Base-by-base conservation (phyloP, 768 basidiomycete genomes). In the Daedalea quercina region DNA sequence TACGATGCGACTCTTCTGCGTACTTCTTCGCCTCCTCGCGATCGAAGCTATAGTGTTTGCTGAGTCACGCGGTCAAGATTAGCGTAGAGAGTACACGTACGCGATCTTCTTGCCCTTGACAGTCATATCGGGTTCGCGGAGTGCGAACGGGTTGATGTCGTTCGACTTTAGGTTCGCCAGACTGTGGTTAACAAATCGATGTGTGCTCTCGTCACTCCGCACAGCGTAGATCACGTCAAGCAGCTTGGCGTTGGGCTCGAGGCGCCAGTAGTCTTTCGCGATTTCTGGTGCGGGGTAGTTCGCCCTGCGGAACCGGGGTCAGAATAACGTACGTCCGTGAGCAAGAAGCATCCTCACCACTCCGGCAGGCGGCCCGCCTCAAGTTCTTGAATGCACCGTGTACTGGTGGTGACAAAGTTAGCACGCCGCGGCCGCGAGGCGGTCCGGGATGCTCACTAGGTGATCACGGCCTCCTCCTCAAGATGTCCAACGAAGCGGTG, bases 171-270 rank as follows among this genome's bases (percentile, higher is more conserved):
- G 75, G 69, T 93, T 94, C 3, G 94, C 95, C 33, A 98, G 74
- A 53, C 88, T 90, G 72, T 98, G 95, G 69, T 98, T 98, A 57
- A 95, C 92, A 63, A 97, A 97, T 47, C 92, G 78, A 63, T 98
- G 94, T 1, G 89, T 93, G 0, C 88, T 80, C 66, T 97, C 94
- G 67, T 97, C 94, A 15, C 90, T 91, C 60, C 94, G 80, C 31
- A 97, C 90, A 31, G 92, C 93, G 63, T 90, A 90, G 46, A 97
- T 77, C 44, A 95, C 86, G 61, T 97, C 95, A 19, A 91, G 73
- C 54, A 98, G 71, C 60, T 80, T 93, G 0, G 92, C 88, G 60
- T 87, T 66, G 2, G 79, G 70, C 2, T 67, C 64, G 28, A 95
- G 76, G 22, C 93, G 81, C 92, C 95, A 98, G 69, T 97, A 97